Conservation (phyloP, 2,329 filamentous ascomycete species). For the Calonectria ilicicola region DNA sequence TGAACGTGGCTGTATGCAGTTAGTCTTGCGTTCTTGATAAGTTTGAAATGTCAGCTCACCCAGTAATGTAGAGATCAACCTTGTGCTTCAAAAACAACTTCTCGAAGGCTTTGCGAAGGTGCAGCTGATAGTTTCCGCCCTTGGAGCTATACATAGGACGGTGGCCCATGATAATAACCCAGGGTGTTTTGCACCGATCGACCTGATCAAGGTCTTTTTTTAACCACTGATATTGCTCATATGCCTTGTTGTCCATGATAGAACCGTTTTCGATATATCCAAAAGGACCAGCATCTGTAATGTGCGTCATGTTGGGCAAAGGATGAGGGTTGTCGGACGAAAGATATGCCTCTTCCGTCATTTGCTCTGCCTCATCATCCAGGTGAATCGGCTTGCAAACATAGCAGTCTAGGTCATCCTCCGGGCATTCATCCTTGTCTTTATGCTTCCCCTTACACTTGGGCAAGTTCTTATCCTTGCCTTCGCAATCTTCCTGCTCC, state of each 20-base stretch:
- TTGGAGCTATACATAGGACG: conserved; percentile 61
- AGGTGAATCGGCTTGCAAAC: too few relatives aligned
- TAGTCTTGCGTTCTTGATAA: background rate
- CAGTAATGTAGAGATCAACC: conserved; percentile 59
- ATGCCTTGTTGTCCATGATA: conserved; percentile 54
- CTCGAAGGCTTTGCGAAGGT: conserved; percentile 60
- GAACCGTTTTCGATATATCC: conserved; percentile 51
- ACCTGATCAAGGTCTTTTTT: conserved; percentile 56
- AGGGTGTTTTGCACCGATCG: conserved; percentile 59
- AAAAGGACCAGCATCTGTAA: conserved; percentile 62
- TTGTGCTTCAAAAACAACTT: conserved; percentile 55
- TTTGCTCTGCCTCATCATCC: too few relatives aligned
- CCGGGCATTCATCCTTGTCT: too few relatives aligned
- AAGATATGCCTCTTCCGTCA: too few relatives aligned
- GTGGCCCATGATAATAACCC: conserved; percentile 62
- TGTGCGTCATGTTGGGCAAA: too few relatives aligned
- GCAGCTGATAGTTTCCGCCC: conserved; percentile 55
- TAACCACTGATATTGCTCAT: conserved; percentile 61
- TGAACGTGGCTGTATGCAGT: conserved; percentile 25
- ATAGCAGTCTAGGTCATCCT: too few relatives aligned
- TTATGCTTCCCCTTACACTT: too few relatives aligned
- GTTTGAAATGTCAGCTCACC: background rate
- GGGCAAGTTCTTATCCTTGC: too few relatives aligned
- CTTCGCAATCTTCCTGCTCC: too few relatives aligned
- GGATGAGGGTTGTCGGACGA: too few relatives aligned